Evolutionary conservation across 2,329 filamentous ascomycete genomes (phyloP), one percentile per base, ranked within the genome.

Genomic region (Ascochyta pisi): DNA sequence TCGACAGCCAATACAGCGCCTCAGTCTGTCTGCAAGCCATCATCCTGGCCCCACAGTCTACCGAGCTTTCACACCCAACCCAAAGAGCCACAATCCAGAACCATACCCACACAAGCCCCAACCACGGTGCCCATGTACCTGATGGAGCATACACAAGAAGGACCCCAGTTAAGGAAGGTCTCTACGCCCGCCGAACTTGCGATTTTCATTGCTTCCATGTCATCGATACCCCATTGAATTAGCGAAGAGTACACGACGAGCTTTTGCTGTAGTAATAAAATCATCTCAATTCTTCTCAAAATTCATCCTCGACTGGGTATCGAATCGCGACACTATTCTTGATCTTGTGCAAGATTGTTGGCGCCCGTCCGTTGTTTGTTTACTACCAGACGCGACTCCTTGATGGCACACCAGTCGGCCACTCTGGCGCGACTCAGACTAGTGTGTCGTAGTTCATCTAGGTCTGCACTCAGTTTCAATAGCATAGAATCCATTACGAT

Each of bases 151-250:
- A 51, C 53, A 9, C 8, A 47, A 15, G 26, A 35, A 22, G 47
- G 47, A 16, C 12, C 47, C 15, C 47, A 29, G n/a, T 34, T 56
- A n/a, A 51, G 47, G 26, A 56, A 27, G 15, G 53, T 56, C 12
- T 56, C 53, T 9, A 56, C 53, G 8, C 53, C 53, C 22, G 53
- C 53, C 23, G 47, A 56, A 39, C 47, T 56, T 42, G 53, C 53
- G 10, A 19, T 47, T 51, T 56, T 56, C 37, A 56, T 56, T 35
- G 34, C 45, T 34, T 56, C 53, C 39, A 39, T 56, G 38, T 39
- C 53, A 47, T 51, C 47, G 53, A 56, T 51, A 56, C 53, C 53
- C 53, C 53, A 51, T 39, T 56, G 53, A 56, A 26, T 43, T 56
- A 40, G 35, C 35, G 23, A 27, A 41, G 34, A 41, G 23, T 29